These are phyloP conservation scores for Lentinus tigrinus DNA, from an alignment of 768 basidiomycete species.

Conservation along the genomic window DNA sequence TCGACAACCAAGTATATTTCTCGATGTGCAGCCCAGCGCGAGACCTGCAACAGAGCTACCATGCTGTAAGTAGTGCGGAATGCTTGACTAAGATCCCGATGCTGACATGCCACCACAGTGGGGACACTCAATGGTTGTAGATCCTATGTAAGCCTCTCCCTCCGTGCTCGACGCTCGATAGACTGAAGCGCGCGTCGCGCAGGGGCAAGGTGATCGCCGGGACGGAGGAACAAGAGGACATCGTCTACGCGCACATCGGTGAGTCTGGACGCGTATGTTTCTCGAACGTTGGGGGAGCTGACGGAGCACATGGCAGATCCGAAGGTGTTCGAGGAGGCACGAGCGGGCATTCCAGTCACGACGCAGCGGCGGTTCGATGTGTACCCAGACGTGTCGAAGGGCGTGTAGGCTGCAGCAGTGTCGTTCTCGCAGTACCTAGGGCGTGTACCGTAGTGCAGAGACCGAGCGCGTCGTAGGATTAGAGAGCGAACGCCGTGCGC, in stretches of 20 bases:
- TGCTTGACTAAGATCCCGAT: neutral
- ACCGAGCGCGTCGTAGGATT: neutral
- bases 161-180: neutral
- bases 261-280: slow-evolving; percentile 27
- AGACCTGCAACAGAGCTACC: slow-evolving; percentile 77
- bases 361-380: slow-evolving; percentile 90
- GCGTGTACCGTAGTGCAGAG: neutral
- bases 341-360: slow-evolving; percentile 89
- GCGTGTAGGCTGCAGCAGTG: slow-evolving; percentile 10
- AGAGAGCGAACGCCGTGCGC: neutral
- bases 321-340: slow-evolving; percentile 57
- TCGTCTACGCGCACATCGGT: slow-evolving; percentile 83
- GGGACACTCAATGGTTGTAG: slow-evolving; percentile 90
- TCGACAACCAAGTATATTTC: slow-evolving; percentile 96
- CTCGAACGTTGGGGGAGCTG: neutral
- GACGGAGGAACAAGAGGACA: slow-evolving; percentile 74
- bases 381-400: slow-evolving; percentile 68
- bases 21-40: slow-evolving; percentile 96
- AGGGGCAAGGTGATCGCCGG: slow-evolving; percentile 77
- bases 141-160: slow-evolving; percentile 66
- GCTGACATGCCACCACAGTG: slow-evolving; percentile 46
- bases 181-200: neutral
- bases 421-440: neutral
- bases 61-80: slow-evolving; percentile 59
- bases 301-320: slow-evolving; percentile 50